Conservation (phyloP, 2,329 filamentous ascomycete genomes). For the Nothomitra cinnamomea region DNA sequence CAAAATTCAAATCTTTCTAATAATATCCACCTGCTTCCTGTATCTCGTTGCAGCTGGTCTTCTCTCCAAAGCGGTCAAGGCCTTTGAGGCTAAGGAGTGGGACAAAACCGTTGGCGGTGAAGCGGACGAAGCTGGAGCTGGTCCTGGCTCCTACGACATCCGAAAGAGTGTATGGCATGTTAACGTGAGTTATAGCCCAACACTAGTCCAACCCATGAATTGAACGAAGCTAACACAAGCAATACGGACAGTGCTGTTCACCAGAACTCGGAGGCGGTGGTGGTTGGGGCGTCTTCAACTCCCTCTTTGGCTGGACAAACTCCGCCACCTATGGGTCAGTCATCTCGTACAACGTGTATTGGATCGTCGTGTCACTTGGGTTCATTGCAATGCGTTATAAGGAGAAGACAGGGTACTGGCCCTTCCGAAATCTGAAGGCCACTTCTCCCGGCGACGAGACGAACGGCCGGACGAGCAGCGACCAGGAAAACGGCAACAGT, state of each 20-base stretch:
- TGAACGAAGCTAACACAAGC: constrained; percentile 6
- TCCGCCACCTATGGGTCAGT: constrained; percentile 77
- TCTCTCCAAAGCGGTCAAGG: constrained; percentile 63
- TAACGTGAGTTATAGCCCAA: constrained; percentile 36
- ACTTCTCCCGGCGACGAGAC: background rate
- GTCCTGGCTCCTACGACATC: constrained; percentile 67
- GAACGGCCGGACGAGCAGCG: too few relatives aligned
- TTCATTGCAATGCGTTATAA: constrained; percentile 50
- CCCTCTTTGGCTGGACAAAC: constrained; percentile 75
- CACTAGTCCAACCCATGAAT: constrained; percentile 13
- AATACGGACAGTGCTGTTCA: constrained; percentile 51
- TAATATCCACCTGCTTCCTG: constrained; percentile 63
- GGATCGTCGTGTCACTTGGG: constrained; percentile 51
- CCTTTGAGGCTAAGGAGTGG: constrained; percentile 49
- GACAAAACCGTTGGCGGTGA: constrained; percentile 43
- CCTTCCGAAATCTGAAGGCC: background rate
- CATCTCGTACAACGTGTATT: constrained; percentile 77
- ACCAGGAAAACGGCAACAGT: too few relatives aligned
- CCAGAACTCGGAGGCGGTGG: constrained; percentile 54
- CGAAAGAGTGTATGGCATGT: constrained; percentile 66
- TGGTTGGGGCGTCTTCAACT: constrained; percentile 79
- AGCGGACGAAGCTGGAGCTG: constrained; percentile 42
- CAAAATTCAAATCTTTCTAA: constrained; percentile 60
- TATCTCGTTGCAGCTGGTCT: constrained; percentile 74
- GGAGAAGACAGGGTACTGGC: constrained; percentile 32